Conservation (phyloP, 805 yeast species). For the Yarrowia sp. region DNA sequence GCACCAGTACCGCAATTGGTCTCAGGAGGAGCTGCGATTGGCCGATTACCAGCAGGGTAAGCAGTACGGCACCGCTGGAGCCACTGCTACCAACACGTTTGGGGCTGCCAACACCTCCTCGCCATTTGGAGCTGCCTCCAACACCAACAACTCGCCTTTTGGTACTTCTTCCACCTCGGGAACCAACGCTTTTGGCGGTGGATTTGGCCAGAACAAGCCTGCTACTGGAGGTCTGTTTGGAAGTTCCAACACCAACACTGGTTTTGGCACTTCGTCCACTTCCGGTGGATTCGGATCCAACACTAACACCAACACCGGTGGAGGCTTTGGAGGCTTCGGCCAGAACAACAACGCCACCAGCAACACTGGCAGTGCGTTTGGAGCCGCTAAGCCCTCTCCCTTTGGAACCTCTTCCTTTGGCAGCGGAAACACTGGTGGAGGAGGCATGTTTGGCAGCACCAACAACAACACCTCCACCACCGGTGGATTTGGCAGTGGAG, state of each 20-base stretch:
- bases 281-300: constrained; percentile 39
- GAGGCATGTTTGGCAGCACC: constrained; percentile 54
- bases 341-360: constrained; percentile 44
- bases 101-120: constrained; percentile 41
- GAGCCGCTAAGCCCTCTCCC: constrained; percentile 48
- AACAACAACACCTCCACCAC: constrained; percentile 42
- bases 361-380: constrained; percentile 36
- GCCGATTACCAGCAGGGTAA: constrained; percentile 85
- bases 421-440: constrained; percentile 42
- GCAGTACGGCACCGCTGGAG: constrained; percentile 58
- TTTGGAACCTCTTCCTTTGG: constrained; percentile 42
- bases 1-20: constrained; percentile 86
- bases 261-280: constrained; percentile 32
- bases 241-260: constrained; percentile 38
- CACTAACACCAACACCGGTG: constrained; percentile 41
- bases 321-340: constrained; percentile 38
- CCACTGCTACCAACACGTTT: constrained; percentile 42
- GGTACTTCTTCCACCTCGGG: constrained; percentile 41
- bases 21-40: constrained; percentile 82
- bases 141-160: constrained; percentile 41
- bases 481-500: constrained; percentile 46
- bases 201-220: constrained; percentile 43
- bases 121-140: constrained; percentile 45
- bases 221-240: constrained; percentile 44
- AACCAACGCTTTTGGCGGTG: constrained; percentile 21